Evolutionary conservation across 441 rosid species (phyloP), one percentile per base, ranked within the genome.

Genomic region (Pelargonium myrrhifolium): DNA sequence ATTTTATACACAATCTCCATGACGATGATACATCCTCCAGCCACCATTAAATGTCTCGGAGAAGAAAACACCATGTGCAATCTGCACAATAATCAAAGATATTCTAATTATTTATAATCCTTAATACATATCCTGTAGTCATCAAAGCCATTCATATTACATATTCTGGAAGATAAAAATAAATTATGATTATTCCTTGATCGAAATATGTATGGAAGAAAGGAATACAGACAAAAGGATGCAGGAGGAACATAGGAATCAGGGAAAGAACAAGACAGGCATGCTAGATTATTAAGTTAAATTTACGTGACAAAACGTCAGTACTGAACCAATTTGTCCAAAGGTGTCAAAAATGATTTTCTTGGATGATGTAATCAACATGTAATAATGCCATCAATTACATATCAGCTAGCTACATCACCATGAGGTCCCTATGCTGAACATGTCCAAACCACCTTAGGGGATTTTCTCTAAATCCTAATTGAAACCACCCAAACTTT

Each of bases 31-130:
- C 97, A 89, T 67, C 81, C 90, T 66, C 93, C 96, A 66, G 96
- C 93, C 5, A 78, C 92, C 90, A 89, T 73, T 72, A 93, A 79
- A 83, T 91, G 99, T 77, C 96, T 83, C 31, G 97, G 99, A 15
- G 99, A 93, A 69, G 99, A 93, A 87, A 93, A 91, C 75, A 93
- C 99, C 96, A 93, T 86, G 77, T 91, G 96, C 85, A 93, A 77
- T 83, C 97, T 93, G 72, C 75, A 77, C 74, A 67, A n/a, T 62
- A 45, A 63, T 9, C 69, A 67, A 61, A 73, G 49, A 5, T 17
- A 45, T 35, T 59, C 47, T 45, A 70, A 43, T 65, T 42, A 72
- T 11, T 14, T 68, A 31, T 9, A 31, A 59, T 12, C 49, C 71
- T 20, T 37, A 39, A 70, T 11, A 68, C 58, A 43, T 9, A 11